Evolutionary conservation across 306 rosid species (phyloP), one percentile per base, ranked within the genome.

Genomic region (Casuarina equisetifolia): DNA sequence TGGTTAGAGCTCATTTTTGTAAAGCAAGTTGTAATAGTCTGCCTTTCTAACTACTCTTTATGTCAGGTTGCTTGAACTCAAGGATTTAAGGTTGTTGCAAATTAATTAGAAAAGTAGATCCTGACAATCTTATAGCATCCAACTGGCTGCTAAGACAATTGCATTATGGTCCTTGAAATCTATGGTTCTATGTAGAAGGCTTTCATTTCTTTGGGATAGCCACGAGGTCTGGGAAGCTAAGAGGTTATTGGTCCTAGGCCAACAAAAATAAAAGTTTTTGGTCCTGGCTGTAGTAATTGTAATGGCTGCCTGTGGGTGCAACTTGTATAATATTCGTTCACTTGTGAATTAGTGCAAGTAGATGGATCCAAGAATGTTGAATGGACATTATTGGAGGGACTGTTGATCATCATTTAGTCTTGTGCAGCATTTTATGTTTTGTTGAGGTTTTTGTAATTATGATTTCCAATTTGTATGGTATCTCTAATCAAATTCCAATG

Each of bases 401-500:
- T 15, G 12, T 17, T 3, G 71, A 35, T n/a, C 35, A 17, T 17
- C 40, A 42, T 32, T 66, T 40, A 2, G 12, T 19, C 50, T 17
- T 6, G 35, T 67, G 49, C 15, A n/a, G 32, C 5, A 9, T 42
- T 66, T 66, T 66, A 15, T 40, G n/a, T 66, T 40, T 64, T 17
- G 48, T 64, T 64, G 13, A 6, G 40, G 13, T 39, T 64, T 19
- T 39, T 38, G 7, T 64, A 11, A 39, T 36, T 64, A 66, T 66
- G 49, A 72, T 81, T 46, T 70, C 32, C 32, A 25, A 25, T 25
- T 25, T 25, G 32, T 25, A 25, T 25, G 32, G 1, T 67, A 66
- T 74, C 75, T 72, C 52, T 54, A 53, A 53, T 82, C 70, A 73
- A 48, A 74, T 69, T 80, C 76, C 81, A 76, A 80, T 70, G 19